A percentile compares a stretch with the other conserved stretches of the same genome.
These are phyloP conservation scores for Exsudoporus frostii DNA, from an alignment of 768 basidiomycete species.

Conservation along the genomic window DNA sequence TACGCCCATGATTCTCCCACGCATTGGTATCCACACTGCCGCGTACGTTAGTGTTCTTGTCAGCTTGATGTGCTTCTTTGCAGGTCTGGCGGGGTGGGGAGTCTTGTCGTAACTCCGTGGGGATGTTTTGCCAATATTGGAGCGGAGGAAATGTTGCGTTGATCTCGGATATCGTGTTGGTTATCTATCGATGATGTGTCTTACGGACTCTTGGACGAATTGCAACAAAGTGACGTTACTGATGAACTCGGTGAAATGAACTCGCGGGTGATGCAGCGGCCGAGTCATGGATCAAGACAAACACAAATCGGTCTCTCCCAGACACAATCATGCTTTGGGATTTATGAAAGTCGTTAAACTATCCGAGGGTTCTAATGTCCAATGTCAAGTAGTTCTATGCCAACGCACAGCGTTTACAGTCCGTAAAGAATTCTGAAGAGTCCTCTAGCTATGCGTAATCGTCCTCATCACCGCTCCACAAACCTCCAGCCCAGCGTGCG, in stretches of 20 bases:
- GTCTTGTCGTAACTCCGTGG: conserved; percentile 43
- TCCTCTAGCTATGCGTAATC: conserved; percentile 7
- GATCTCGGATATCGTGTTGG: not conserved
- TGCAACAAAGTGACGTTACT: not conserved
- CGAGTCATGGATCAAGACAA: not conserved
- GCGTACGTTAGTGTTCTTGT: conserved; percentile 69
- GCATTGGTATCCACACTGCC: conserved; percentile 71
- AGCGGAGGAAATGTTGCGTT: not conserved
- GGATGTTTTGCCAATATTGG: not conserved
- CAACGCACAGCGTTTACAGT: conserved; percentile 6
- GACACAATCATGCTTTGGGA: not conserved
- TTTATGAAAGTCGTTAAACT: not conserved
- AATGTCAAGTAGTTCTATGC: not conserved
- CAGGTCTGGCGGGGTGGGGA: conserved; percentile 71
- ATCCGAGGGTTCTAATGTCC: not conserved
- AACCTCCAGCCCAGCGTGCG: conserved; percentile 52
- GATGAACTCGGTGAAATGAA: not conserved
- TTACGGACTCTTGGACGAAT: not conserved
- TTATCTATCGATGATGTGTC: conserved; percentile 11
- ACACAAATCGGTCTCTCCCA: not conserved
- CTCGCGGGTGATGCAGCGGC: not conserved
- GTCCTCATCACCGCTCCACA: conserved; percentile 20
- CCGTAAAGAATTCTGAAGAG: not conserved
- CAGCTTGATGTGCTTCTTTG: conserved; percentile 67
- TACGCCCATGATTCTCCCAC: conserved; percentile 62